Percentiles rank a stretch among this genome's conserved stretches.
Conservation (phyloP, 208 protist genomes). For the Crithidia expoeki region DNA sequence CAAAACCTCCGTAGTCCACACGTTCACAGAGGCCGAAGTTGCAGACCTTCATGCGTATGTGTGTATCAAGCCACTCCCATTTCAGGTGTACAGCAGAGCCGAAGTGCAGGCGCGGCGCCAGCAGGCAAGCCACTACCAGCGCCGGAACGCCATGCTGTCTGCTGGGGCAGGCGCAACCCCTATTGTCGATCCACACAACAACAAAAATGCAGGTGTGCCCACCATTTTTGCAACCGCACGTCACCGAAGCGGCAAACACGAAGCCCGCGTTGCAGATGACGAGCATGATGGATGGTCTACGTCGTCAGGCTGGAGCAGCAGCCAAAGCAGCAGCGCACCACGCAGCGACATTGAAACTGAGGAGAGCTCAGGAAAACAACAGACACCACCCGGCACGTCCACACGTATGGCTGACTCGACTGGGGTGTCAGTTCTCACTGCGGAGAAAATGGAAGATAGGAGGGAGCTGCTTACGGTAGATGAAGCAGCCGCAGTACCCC, state of each 20-base stretch:
- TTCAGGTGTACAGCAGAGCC: constrained; percentile 23
- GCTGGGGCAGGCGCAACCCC: not conserved
- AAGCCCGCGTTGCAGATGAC: not conserved
- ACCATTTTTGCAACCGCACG: not conserved
- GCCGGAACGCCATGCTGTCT: constrained; percentile 13
- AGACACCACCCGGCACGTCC: not conserved
- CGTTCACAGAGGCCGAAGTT: constrained; percentile 21
- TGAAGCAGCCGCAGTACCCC: not conserved
- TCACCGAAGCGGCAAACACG: not conserved
- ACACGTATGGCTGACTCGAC: not conserved
- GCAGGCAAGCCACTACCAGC: constrained; percentile 6
- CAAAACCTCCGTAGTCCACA: constrained; percentile 18
- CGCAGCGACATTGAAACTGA: not conserved
- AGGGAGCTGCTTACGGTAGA: not conserved
- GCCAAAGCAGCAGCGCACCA: not conserved
- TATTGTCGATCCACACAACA: not conserved
- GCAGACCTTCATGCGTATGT: constrained; percentile 13
- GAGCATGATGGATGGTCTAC: constrained; percentile 30
- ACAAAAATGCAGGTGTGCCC: too few species aligned
- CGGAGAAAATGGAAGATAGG: not conserved
- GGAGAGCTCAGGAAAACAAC: not conserved
- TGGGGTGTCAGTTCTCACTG: not conserved
- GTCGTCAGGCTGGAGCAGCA: constrained; percentile 37
- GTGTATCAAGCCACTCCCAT: constrained; percentile 4
- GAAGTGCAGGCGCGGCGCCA: constrained; percentile 21